These are phyloP conservation scores for Cyclotella baltica DNA, from an alignment of 108 stramenopile species.

Conservation along the genomic window DNA sequence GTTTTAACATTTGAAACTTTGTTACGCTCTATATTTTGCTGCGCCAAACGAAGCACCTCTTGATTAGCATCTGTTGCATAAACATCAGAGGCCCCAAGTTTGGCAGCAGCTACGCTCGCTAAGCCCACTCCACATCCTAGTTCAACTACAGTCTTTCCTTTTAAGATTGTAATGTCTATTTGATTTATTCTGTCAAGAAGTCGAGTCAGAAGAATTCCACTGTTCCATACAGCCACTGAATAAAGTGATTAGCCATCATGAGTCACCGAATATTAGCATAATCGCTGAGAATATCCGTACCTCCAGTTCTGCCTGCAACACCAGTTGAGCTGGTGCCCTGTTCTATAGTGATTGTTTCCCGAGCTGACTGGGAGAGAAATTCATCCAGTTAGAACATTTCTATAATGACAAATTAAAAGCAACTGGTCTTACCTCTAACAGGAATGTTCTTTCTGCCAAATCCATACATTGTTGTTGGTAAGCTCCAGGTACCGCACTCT, in stretches of 20 bases:
- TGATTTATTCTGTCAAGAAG: conserved; percentile 49
- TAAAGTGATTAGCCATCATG: conserved; percentile 17
- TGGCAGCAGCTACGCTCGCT: conserved; percentile 56
- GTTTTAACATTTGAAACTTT: conserved; percentile 34
- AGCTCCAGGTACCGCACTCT: conserved; percentile 72
- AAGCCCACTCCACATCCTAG: conserved; percentile 68
- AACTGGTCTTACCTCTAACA: conserved; percentile 16
- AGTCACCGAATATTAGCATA: neutral
- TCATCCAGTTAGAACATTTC: no score
- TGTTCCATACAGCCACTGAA: conserved; percentile 76
- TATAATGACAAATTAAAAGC: neutral
- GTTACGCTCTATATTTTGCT: conserved; percentile 58
- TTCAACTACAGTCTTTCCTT: conserved; percentile 55
- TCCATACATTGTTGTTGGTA: conserved; percentile 73
- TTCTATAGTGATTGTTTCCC: conserved; percentile 31
- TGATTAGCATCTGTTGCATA: conserved; percentile 71
- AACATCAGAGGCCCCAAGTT: conserved; percentile 54
- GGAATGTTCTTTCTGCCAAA: conserved; percentile 49
- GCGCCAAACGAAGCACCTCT: conserved; percentile 57
- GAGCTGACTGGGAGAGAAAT: conserved; percentile 20
- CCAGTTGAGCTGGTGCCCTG: conserved; percentile 43
- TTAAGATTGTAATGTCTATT: conserved; percentile 22
- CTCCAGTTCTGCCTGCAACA: conserved; percentile 33
- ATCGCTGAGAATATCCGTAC: conserved; percentile 5
- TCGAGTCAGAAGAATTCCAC: conserved; percentile 67